Evolutionary conservation across 2,329 filamentous ascomycete genomes (phyloP).

Genomic region (Fusarium ramigenum): DNA sequence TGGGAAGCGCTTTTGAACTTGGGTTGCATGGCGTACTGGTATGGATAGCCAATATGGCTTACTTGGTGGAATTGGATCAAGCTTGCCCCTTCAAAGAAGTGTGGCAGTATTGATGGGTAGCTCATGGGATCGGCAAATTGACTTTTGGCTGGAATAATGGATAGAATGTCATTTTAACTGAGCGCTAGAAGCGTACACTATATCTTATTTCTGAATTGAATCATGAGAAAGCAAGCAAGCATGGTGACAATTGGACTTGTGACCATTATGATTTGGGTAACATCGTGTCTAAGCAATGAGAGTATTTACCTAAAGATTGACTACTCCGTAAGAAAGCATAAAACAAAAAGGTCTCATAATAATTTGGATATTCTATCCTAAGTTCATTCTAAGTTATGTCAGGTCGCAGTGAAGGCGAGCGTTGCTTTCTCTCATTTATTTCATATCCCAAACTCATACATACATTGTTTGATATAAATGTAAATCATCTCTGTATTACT

Average conservation of each 20-base stretch:
- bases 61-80: slow-evolving; percentile 4
- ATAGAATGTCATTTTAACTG: slow-evolving; percentile 20
- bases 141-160: slow-evolving; percentile 11
- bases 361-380: no score
- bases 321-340: background rate
- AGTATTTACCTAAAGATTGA: background rate
- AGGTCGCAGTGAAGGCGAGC: no score
- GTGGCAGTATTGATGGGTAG: slow-evolving; percentile 8
- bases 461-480: accelerated
- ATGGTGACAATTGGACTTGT: no score
- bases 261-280: background rate
- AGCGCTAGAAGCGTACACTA: background rate
- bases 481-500: background rate
- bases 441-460: background rate
- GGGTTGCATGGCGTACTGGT: slow-evolving; percentile 35
- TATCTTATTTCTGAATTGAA: background rate
- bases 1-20: slow-evolving; percentile 28
- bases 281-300: background rate
- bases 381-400: no score
- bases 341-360: background rate
- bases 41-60: slow-evolving; percentile 19
- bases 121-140: slow-evolving; percentile 3
- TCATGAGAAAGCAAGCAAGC: no score
- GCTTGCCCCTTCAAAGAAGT: slow-evolving; percentile 2
- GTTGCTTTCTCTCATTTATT: background rate